Percentiles rank a stretch among this genome's conserved stretches.
Conservation (phyloP, 345 rosid species). For the Odontarrhena argentea region DNA sequence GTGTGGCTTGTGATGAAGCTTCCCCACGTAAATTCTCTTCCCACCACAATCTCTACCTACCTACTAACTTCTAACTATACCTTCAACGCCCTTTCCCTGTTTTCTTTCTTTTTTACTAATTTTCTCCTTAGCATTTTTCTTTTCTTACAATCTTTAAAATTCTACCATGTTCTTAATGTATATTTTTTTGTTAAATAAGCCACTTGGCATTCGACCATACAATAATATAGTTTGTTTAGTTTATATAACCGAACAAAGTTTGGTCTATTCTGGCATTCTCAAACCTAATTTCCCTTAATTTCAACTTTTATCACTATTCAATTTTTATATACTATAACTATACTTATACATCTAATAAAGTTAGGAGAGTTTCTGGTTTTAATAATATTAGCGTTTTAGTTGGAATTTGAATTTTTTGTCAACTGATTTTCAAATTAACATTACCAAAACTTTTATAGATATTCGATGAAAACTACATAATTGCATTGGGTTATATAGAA, state of each 20-base stretch:
- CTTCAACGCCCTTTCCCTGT: conserved; percentile 36
- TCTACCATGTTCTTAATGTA: neutral
- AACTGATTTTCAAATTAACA: neutral
- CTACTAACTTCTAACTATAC: conserved; percentile 40
- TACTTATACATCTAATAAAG: neutral
- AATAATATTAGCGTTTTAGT: no score
- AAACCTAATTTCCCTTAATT: conserved; percentile 24
- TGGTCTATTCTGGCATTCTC: conserved; percentile 30
- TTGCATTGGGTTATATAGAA: neutral
- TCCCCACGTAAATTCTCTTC: conserved; percentile 37
- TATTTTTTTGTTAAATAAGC: no score
- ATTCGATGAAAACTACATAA: neutral
- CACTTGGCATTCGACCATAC: no score
- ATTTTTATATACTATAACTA: neutral
- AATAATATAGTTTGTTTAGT: conserved; percentile 16
- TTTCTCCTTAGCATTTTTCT: neutral
- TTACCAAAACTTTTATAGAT: neutral
- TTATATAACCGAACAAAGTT: conserved; percentile 10
- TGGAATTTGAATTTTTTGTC: neutral
- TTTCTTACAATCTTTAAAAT: conserved; percentile 6
- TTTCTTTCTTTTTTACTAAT: conserved; percentile 2
- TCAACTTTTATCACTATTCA: neutral
- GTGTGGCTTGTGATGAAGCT: conserved; percentile 37
- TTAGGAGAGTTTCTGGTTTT: conserved; percentile 8
- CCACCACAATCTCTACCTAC: conserved; percentile 44